phyloP scores from a whole-genome alignment of 495 filamentous ascomycete species.

The Talaromyces wortmannii region DNA sequence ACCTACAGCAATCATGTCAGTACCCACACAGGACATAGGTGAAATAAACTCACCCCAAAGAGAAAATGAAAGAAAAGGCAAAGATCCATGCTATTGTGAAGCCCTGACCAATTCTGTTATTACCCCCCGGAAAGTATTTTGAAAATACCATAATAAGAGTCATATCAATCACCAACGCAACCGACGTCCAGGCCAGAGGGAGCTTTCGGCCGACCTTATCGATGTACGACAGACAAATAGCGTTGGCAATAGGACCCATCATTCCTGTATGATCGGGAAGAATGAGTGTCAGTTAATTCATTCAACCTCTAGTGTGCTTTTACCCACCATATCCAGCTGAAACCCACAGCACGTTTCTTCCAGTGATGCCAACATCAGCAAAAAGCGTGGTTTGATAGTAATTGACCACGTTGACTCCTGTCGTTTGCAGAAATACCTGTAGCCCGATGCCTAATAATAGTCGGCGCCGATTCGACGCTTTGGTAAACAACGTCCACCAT shows the following conservation, averaged over 20 bases:
- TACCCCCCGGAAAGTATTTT: not conserved
- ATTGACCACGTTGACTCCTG: slow-evolving; percentile 48
- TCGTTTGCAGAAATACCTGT: slow-evolving; percentile 38
- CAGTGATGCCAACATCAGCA: slow-evolving; percentile 45
- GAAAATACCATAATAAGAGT: not conserved
- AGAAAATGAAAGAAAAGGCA: not conserved
- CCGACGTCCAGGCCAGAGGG: not conserved
- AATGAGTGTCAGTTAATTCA: too few species aligned
- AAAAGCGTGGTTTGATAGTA: slow-evolving; percentile 57
- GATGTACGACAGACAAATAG: not conserved
- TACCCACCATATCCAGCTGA: not conserved
- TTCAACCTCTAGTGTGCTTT: too few species aligned
- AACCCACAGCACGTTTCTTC: slow-evolving; percentile 10
- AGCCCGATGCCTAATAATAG: slow-evolving; percentile 22
- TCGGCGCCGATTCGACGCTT: slow-evolving; percentile 20
- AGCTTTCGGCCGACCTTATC: not conserved
- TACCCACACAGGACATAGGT: not conserved
- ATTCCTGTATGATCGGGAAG: not conserved
- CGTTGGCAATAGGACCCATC: not conserved
- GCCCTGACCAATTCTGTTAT: slow-evolving; percentile 21
- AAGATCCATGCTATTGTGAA: slow-evolving; percentile 43
- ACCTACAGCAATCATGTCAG: not conserved
- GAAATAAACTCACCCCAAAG: not conserved
- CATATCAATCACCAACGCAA: not conserved
- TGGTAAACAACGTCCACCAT: slow-evolving; percentile 44